Conservation (phyloP, 148 eudicot species). For the Chenopodium quinoa region DNA sequence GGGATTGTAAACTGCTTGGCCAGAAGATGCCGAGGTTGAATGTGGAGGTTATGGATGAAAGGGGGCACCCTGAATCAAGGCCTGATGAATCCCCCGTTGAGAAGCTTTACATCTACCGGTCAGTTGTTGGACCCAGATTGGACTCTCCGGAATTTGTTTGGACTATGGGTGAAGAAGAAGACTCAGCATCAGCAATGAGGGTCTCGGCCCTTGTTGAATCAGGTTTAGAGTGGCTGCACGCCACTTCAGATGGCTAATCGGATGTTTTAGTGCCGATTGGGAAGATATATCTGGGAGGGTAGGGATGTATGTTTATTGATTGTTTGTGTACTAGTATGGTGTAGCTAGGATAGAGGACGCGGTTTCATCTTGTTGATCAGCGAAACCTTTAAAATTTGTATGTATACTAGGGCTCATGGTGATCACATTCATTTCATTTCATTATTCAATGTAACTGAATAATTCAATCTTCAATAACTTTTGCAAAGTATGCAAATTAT, state of each 20-base stretch:
- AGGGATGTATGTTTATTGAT: neutral
- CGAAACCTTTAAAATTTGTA: conserved; percentile 7
- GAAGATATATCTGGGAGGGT: neutral
- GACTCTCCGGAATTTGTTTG: conserved; percentile 70
- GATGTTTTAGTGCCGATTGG: conserved; percentile 1
- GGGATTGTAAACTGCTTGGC: conserved; percentile 75
- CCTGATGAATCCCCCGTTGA: conserved; percentile 60
- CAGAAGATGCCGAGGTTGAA: conserved; percentile 80
- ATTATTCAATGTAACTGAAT: conserved; percentile 29
- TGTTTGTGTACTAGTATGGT: neutral
- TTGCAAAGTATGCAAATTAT: neutral
- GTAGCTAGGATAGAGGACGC: conserved; percentile 10
- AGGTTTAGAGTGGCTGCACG: neutral
- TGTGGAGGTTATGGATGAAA: conserved; percentile 83
- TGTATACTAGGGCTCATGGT: conserved; percentile 22
- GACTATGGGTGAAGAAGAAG: conserved; percentile 38
- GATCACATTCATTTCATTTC: conserved; percentile 31
- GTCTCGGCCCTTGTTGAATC: neutral
- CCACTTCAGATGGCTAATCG: neutral
- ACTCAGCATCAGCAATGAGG: neutral
- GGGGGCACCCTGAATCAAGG: conserved; percentile 47
- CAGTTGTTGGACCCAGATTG: conserved; percentile 70
- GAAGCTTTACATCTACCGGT: conserved; percentile 72
- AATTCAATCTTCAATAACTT: neutral
- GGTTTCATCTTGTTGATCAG: neutral